Conservation (phyloP, 2,329 filamentous ascomycete species). For the Pseudofabraea citricarpa region DNA sequence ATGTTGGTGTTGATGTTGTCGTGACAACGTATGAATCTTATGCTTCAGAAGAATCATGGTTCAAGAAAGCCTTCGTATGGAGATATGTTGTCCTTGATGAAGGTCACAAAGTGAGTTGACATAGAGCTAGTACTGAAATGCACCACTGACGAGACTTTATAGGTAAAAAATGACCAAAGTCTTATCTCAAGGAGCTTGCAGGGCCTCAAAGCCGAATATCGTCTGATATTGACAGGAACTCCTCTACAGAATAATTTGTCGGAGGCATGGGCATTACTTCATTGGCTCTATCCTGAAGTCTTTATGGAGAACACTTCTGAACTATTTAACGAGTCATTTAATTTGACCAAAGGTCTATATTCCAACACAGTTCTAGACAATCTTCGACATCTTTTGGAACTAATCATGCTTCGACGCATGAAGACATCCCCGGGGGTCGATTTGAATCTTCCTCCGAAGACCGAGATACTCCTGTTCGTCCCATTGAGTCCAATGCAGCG, state of each 20-base stretch:
- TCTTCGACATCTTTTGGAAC: slow-evolving; percentile 45
- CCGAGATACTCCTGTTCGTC: slow-evolving; percentile 51
- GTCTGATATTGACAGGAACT: slow-evolving; percentile 36
- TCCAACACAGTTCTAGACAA: slow-evolving; percentile 47
- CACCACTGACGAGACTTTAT: not conserved
- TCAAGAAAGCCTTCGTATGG: slow-evolving; percentile 46
- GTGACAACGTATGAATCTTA: slow-evolving; percentile 47
- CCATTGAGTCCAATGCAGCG: slow-evolving; percentile 53
- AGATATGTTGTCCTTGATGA: slow-evolving; percentile 48
- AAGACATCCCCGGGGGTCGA: slow-evolving; percentile 50
- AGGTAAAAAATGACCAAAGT: slow-evolving; percentile 36
- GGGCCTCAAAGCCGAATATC: slow-evolving; percentile 29
- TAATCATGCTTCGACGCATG: slow-evolving; percentile 55
- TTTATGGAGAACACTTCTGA: slow-evolving; percentile 45
- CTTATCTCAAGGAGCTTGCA: slow-evolving; percentile 26
- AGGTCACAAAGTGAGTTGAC: slow-evolving; percentile 40
- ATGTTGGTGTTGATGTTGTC: slow-evolving; percentile 34
- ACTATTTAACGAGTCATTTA: slow-evolving; percentile 51
- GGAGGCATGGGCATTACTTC: slow-evolving; percentile 52
- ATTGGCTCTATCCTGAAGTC: slow-evolving; percentile 54
- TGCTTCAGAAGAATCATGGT: slow-evolving; percentile 39
- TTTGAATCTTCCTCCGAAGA: slow-evolving; percentile 50
- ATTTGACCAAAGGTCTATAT: slow-evolving; percentile 48
- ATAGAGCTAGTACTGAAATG: not conserved
- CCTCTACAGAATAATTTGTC: slow-evolving; percentile 54